Evolutionary conservation across 2,329 filamentous ascomycete species (phyloP).

Genomic region (Nothophoma quercina): DNA sequence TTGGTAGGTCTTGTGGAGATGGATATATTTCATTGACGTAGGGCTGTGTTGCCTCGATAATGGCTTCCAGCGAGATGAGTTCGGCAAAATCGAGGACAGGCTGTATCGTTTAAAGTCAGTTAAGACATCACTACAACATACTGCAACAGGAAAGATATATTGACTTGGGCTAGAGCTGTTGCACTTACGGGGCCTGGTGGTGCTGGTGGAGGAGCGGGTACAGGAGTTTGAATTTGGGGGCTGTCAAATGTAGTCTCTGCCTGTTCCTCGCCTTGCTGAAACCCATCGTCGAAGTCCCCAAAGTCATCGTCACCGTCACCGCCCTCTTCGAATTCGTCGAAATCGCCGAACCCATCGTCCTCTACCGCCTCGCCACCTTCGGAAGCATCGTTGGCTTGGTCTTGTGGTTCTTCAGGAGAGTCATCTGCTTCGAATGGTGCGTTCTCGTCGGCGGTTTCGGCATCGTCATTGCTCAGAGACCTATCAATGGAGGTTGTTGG

Average conservation of each 20-base stretch:
- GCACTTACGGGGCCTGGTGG: constrained; percentile 59
- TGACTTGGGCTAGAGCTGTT: constrained; percentile 42
- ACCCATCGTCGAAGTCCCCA: constrained; percentile 61
- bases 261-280: constrained; percentile 51
- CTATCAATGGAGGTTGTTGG: constrained; percentile 61
- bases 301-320: constrained; percentile 58
- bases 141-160: constrained; percentile 39
- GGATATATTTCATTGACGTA: constrained; percentile 70
- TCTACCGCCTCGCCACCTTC: constrained; percentile 51
- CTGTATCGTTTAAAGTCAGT: constrained; percentile 53
- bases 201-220: constrained; percentile 53
- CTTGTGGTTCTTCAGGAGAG: constrained; percentile 14
- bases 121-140: constrained; percentile 32
- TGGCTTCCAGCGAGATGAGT: constrained; percentile 65
- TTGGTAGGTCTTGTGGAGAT: constrained; percentile 52
- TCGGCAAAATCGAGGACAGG: constrained; percentile 73
- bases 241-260: constrained; percentile 51
- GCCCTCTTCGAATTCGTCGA: constrained; percentile 68
- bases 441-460: constrained; percentile 23
- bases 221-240: constrained; percentile 47
- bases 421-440: constrained; percentile 7
- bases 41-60: constrained; percentile 67
- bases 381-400: constrained; percentile 18
- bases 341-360: constrained; percentile 75
- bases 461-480: constrained; percentile 55